Evolutionary conservation across 768 basidiomycete genomes (phyloP), one percentile per base, ranked within the genome.

Genomic region (Auriscalpium orientale): DNA sequence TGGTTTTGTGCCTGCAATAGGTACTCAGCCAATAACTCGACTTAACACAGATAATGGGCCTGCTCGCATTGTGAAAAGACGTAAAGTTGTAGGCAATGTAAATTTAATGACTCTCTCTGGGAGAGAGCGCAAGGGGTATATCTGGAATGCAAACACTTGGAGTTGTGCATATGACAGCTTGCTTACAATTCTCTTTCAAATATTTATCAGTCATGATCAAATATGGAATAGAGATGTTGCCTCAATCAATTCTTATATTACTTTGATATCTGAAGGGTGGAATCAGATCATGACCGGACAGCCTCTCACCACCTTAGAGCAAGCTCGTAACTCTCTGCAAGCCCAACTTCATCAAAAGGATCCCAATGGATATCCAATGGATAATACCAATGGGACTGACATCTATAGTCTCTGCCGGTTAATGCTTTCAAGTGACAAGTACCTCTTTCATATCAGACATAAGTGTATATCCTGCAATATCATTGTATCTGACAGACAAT

Each of bases 121-220:
- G 4, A 28, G 28, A 28, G 28, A 15, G 8, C 51, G 33, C 6
- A 43, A 4, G 10, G 45, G 53, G 8, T 34, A 55, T 8, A 49
- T 20, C 16, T 58, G 57, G 57, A 18, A 55, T 46, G 15, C 6
- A 38, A 28, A 36, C 6, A 55, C 21, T 3, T 50, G 22, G 15
- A 54, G 47, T 47, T 58, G 53, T 58, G 57, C 57, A 28, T 58
- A 49, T 55, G 57, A 58, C 37, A 48, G 33, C n/a, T 3, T 55
- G 2, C n/a, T 58, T 16, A 40, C 34, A 20, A 55, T 55, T 18
- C 46, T 53, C 9, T 40, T 28, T 16, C 34, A 46, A 16, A 36
- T 47, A 5, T 49, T 18, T 13, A 34, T 8, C 8, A 28, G 21
- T 7, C 16, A 47, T 11, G 43, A 9, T 15, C 22, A 28, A 22